These are phyloP conservation scores for Aspergillus sclerotiicarbonarius DNA, from an alignment of 495 filamentous ascomycete species.

Conservation along the genomic window DNA sequence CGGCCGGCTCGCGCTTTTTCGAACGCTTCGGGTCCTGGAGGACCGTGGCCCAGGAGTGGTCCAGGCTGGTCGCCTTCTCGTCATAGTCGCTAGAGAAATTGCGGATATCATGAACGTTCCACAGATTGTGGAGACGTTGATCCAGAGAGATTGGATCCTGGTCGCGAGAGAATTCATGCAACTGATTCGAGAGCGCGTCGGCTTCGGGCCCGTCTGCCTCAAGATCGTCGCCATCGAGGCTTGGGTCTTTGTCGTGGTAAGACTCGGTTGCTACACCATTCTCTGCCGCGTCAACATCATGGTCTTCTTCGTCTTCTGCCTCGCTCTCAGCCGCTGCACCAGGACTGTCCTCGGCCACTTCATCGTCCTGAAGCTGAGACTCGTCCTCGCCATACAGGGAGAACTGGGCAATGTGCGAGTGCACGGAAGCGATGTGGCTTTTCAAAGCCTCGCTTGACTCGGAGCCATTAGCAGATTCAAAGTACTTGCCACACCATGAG, in stretches of 20 bases:
- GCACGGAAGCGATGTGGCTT: conserved; percentile 31
- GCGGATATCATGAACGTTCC: conserved; percentile 53
- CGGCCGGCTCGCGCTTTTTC: conserved; percentile 44
- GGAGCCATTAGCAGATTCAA: conserved; percentile 27
- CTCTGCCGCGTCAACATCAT: conserved; percentile 20
- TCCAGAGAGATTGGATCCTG: conserved; percentile 54
- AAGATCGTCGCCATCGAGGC: conserved; percentile 22
- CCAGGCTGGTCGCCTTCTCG: conserved; percentile 24
- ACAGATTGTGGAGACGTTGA: conserved; percentile 58
- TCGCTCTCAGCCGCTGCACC: conserved; percentile 5
- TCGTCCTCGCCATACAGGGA: conserved; percentile 10
- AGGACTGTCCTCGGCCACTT: conserved; percentile 14
- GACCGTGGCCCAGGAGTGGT: conserved; percentile 32
- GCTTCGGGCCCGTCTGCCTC: conserved; percentile 22
- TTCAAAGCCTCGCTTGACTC: conserved; percentile 32
- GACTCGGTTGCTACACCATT: conserved; percentile 23
- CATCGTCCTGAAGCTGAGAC: conserved; percentile 14
- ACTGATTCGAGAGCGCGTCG: conserved; percentile 31
- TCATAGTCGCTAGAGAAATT: conserved; percentile 45
- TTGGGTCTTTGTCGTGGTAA: conserved; percentile 25
- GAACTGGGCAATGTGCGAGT: conserved; percentile 29
- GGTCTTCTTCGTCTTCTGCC: conserved; percentile 18
- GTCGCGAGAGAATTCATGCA: conserved; percentile 30
- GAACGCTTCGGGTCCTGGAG: conserved; percentile 32
- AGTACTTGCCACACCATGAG: conserved; percentile 37